Conservation (phyloP, 2,329 filamentous ascomycete genomes). For the Sclerotinia glacialis region DNA sequence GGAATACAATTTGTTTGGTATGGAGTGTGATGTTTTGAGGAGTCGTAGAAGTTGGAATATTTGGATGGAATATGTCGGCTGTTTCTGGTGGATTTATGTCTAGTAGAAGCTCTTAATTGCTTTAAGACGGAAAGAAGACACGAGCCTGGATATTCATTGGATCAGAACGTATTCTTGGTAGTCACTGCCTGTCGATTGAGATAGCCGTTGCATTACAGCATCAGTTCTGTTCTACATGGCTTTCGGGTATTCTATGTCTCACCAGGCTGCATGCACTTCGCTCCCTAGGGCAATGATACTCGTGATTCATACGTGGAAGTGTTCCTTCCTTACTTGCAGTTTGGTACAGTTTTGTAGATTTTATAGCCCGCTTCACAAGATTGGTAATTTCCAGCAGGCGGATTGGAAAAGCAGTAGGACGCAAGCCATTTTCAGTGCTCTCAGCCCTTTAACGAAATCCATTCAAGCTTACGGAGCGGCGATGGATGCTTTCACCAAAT, state of each 20-base stretch:
- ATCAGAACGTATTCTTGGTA: background rate
- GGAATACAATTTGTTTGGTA: background rate
- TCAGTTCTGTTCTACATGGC: background rate
- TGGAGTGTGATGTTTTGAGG: background rate
- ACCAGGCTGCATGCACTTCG: too few species aligned
- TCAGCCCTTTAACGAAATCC: background rate
- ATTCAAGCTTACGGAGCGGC: slow-evolving; percentile 3
- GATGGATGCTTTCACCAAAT: background rate
- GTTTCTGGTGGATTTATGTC: background rate
- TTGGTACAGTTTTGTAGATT: too few species aligned
- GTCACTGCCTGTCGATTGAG: background rate
- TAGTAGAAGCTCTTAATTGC: background rate
- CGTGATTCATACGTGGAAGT: background rate
- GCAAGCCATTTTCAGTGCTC: background rate
- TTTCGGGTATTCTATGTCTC: background rate
- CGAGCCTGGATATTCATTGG: background rate
- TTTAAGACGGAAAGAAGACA: background rate
- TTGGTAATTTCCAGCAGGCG: background rate
- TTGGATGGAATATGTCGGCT: background rate
- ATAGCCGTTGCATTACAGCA: background rate
- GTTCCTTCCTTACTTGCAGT: background rate
- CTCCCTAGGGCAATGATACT: rapidly evolving
- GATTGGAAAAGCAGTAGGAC: background rate
- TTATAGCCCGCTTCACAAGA: too few species aligned
- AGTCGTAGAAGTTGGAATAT: background rate